Percentiles rank a stretch among this genome's conserved stretches.
These are phyloP conservation scores for Clonostachys chloroleuca DNA, from an alignment of 2,329 filamentous ascomycete species.

Conservation along the genomic window DNA sequence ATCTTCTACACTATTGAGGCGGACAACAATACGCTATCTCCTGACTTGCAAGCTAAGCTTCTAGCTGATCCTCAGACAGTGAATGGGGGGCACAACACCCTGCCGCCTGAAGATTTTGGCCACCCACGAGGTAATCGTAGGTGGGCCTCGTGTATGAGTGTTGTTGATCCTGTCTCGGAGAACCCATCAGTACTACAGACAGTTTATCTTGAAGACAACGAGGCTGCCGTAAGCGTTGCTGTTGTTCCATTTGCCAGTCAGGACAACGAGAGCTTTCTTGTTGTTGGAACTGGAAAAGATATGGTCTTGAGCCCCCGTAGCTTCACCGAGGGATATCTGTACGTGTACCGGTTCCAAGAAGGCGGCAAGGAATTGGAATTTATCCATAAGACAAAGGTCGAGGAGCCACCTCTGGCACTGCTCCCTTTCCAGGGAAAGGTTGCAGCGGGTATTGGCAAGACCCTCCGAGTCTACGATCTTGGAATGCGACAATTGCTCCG, in stretches of 20 bases:
- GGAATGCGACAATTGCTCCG: constrained; percentile 89
- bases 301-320: constrained; percentile 74
- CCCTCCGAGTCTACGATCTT: constrained; percentile 84
- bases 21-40: constrained; percentile 86
- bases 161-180: constrained; percentile 76
- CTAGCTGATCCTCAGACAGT: constrained; percentile 66
- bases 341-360: constrained; percentile 86
- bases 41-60: constrained; percentile 70
- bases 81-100: constrained; percentile 66
- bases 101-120: constrained; percentile 81
- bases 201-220: constrained; percentile 82
- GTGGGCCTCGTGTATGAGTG: constrained; percentile 94
- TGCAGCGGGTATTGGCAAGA: constrained; percentile 77
- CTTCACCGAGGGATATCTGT: constrained; percentile 77
- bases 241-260: constrained; percentile 84
- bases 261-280: constrained; percentile 84
- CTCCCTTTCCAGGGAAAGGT: constrained; percentile 90
- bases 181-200: constrained; percentile 69
- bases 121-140: constrained; percentile 78
- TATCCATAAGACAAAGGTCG: constrained; percentile 92
- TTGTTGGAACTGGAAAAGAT: constrained; percentile 92
- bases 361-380: constrained; percentile 87
- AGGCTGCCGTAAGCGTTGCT: constrained; percentile 83
- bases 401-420: constrained; percentile 85
- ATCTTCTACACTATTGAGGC: constrained; percentile 93